Conservation (phyloP, 2,329 filamentous ascomycete species). For the Grosmannia penicillata region DNA sequence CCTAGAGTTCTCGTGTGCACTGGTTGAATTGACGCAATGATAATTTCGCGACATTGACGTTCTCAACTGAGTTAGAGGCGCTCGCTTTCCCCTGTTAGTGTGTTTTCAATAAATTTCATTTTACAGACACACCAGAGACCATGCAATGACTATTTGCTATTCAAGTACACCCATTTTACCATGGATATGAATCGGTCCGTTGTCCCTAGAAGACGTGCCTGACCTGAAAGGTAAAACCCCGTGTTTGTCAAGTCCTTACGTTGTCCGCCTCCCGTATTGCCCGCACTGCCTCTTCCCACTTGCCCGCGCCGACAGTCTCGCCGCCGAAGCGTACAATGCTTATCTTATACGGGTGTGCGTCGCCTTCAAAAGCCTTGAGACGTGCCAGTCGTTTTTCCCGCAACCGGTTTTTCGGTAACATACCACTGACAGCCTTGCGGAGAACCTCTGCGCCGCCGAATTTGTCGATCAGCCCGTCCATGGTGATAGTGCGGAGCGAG, state of each 20-base stretch:
- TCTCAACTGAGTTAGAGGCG: too few species aligned
- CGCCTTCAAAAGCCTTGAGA: conserved; percentile 92
- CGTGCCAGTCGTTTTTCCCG: conserved; percentile 75
- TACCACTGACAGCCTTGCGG: conserved; percentile 82
- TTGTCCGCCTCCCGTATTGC: conserved; percentile 33
- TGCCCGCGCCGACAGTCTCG: conserved; percentile 34
- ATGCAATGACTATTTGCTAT: too few species aligned
- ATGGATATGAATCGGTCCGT: too few species aligned
- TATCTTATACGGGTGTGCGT: conserved; percentile 76
- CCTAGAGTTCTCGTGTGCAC: too few species aligned
- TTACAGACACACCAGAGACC: too few species aligned
- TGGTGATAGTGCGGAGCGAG: conserved; percentile 72
- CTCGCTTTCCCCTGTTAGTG: too few species aligned
- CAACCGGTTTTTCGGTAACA: conserved; percentile 94
- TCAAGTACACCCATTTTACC: too few species aligned
- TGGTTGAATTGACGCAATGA: too few species aligned
- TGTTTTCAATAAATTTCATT: too few species aligned
- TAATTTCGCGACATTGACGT: too few species aligned
- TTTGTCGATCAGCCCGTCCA: conserved; percentile 91
- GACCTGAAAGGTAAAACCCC: neutral
- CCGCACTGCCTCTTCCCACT: conserved; percentile 37
- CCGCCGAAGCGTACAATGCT: conserved; percentile 67
- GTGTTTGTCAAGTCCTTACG: conserved; percentile 29
- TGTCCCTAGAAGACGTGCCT: too few species aligned
- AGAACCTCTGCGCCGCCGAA: conserved; percentile 86